Base-by-base conservation (phyloP, 352 stramenopile species). In the Salisapilia sapeloensis region DNA sequence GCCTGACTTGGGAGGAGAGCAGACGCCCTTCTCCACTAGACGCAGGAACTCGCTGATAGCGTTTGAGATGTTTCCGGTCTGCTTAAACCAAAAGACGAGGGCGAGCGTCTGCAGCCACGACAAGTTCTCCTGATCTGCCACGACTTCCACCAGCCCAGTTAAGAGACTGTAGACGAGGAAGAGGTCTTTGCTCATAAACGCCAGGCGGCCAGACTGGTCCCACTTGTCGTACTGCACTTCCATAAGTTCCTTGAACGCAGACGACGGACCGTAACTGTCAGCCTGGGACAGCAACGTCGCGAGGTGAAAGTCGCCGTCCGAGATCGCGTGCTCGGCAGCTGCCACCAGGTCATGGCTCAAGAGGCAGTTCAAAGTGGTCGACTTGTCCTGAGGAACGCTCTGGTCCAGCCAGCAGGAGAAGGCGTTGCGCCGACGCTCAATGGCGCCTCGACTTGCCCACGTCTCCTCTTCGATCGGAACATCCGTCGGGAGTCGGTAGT, bases 11-110 rank as follows among this genome's bases (percentile, higher is more conserved):
- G 56, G 48, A 32, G 35, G 42, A 31, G 47, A 46, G 17, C 54
- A 56, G 27, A 66, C 36, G 12, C 48, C 9, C 18, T 74, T 76
- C 17, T 42, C 43, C 14, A 77, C 59, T 19, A 57, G 46, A 11
- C 55, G 41, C 20, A 57, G 28, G 16, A 72, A 71, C 26, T 57
- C 42, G 12, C 34, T 21, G 17, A 86, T 40, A 5, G 59, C 61
- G 1, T 83, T 40, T 9, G 56, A 56, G 18, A 49, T 64, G 4
- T 55, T 53, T 9, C 62, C 57, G 1, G 64, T 62, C 15, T 56
- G 43, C 29, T 65, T 67, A 44, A 76, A 86, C 70, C 70, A 86
- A 24, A 80, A 50, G 38, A 78, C 69, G 4, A 79, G 43, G 16
- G 67, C 64, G 14, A 86, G 49, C 19, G 61, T 61, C 5, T 44